Percentiles rank a stretch among this genome's conserved stretches.
Evolutionary conservation across 2,329 filamentous ascomycete genomes (phyloP).

Genomic region (Fusarium sp.): DNA sequence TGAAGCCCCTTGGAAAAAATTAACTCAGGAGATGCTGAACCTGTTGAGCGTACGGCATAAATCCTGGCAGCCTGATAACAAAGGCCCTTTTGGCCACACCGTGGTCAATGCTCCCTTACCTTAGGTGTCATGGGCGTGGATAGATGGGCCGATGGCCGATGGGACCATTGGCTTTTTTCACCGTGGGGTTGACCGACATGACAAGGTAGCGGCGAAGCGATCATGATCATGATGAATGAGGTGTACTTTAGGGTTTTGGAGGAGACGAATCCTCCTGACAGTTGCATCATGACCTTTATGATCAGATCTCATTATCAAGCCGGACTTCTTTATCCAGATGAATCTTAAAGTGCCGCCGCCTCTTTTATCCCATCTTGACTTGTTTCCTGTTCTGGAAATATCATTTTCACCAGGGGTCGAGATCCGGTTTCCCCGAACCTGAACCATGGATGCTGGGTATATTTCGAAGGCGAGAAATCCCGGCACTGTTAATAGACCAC

Average conservation of each 20-base stretch:
- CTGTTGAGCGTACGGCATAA: constrained; percentile 19
- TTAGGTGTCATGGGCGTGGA: constrained; percentile 46
- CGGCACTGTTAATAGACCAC: neutral
- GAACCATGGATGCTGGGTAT: constrained; percentile 16
- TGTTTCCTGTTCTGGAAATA: constrained; percentile 26
- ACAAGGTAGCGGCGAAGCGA: constrained; percentile 42
- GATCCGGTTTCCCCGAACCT: constrained; percentile 34
- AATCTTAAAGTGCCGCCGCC: constrained; percentile 1
- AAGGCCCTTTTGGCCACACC: constrained; percentile 46
- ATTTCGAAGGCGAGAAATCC: constrained; percentile 21
- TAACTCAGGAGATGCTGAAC: constrained; percentile 38
- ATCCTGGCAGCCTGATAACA: constrained; percentile 45
- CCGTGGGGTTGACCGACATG: constrained; percentile 47
- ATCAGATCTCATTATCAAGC: constrained; percentile 13
- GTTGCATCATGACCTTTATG: constrained; percentile 5
- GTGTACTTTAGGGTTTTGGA: constrained; percentile 22
- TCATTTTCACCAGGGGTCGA: constrained; percentile 15
- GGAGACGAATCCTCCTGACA: constrained; percentile 15
- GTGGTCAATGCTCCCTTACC: constrained; percentile 45
- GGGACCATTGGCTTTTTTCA: constrained; percentile 42
- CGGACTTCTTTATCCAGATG: neutral
- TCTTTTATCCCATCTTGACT: constrained; percentile 7
- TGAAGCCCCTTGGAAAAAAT: constrained; percentile 12
- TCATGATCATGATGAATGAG: constrained; percentile 28
- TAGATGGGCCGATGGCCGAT: constrained; percentile 49